Evolutionary conservation across 2,329 filamentous ascomycete species (phyloP), one percentile per base, ranked within the genome.

Genomic region (Kalmusia sp.): DNA sequence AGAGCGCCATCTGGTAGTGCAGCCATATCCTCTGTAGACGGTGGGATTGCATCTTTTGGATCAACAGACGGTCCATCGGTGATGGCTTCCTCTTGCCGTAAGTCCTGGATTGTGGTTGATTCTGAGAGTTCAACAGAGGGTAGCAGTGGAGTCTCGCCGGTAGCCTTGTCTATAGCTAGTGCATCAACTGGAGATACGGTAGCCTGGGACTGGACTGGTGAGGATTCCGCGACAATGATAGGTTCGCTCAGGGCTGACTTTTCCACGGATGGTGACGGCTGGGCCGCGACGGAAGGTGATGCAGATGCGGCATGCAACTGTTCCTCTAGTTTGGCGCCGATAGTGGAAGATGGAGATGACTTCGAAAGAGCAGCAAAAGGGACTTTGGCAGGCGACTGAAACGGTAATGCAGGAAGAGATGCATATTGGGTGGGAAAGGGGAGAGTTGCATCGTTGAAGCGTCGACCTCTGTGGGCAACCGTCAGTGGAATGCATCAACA

Each of bases 371-470:
- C 25, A 27, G 61, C 30, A 4, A 55, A 38, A 14, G 51, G 9
- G 8, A 57, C 17, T 41, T 68, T 67, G 43, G 56, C 51, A 28
- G 62, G 47, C 7, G 62, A 51, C 47, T 66, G 56, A 43, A 66
- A 66, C 1, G 67, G 60, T 34, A 69, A 49, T 28, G 65, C 63
- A 27, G 68, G 59, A 43, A 67, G 58, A 14, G 64, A 56, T 59
- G 67, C 51, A 46, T 67, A 57, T 30, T 62, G 59, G 49, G 64
- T 59, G 37, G 69, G 69, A 52, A 66, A 69, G 55, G 79, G 82
- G 35, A 84, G 76, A 46, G 82, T 82, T 59, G 77, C 71, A 70
- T 84, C 81, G 69, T 84, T 76, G 73, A 85, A 87, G 67, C 77
- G 77, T 55, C 79, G 82, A 62, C 82, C 81, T 79, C 84, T 86